Evolutionary conservation across 1,284 basidiomycete species (phyloP).

Genomic region (Marasmius tenuissimus): DNA sequence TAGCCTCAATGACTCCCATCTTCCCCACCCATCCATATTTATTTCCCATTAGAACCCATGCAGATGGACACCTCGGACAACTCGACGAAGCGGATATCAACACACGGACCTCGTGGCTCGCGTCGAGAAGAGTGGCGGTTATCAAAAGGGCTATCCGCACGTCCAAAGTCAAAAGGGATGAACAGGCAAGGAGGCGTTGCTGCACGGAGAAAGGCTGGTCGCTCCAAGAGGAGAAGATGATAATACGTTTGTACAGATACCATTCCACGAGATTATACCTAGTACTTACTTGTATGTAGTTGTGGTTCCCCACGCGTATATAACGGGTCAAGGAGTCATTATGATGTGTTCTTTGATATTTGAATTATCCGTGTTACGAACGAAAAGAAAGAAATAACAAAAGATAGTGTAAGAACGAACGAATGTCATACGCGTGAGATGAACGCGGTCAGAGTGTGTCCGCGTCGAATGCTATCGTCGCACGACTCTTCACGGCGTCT

Average conservation of each 20-base stretch:
- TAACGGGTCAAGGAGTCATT: too few species aligned
- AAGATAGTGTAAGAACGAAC: too few species aligned
- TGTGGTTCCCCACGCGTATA: too few species aligned
- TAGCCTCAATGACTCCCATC: not conserved
- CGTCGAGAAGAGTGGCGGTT: constrained; percentile 72
- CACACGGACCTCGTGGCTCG: constrained; percentile 71
- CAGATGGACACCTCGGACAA: constrained; percentile 39
- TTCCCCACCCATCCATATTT: constrained; percentile 13
- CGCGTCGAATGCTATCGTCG: too few species aligned
- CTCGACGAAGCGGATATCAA: constrained; percentile 54
- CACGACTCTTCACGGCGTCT: too few species aligned
- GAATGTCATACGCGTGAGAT: too few species aligned
- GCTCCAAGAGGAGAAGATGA: constrained; percentile 67
- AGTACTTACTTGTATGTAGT: not conserved
- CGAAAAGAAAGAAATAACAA: too few species aligned
- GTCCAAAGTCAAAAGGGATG: constrained; percentile 51
- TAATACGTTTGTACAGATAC: constrained; percentile 20
- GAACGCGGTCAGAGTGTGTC: too few species aligned
- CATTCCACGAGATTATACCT: not conserved
- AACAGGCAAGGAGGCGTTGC: constrained; percentile 66
- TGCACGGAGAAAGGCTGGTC: constrained; percentile 63
- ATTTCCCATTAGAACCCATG: constrained; percentile 47
- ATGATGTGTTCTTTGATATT: too few species aligned
- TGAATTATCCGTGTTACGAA: too few species aligned
- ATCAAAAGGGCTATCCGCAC: constrained; percentile 65